Conservation (phyloP, 169 alveolate genomes). For the Ichthyophthirius multifiliis region DNA sequence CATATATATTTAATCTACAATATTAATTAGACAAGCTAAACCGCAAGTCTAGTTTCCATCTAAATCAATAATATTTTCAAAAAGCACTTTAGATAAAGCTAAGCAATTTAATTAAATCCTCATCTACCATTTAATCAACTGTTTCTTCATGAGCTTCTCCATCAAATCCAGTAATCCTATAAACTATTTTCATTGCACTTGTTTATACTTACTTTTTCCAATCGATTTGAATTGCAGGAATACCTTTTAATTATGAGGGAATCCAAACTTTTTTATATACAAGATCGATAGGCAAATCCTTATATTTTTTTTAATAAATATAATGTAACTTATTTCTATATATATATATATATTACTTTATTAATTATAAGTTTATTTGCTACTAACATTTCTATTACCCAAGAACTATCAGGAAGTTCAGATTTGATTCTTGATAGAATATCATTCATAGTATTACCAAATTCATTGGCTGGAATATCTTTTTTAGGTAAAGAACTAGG, state of each 20-base stretch:
- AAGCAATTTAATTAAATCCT: not conserved
- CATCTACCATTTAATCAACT: slow-evolving; percentile 45
- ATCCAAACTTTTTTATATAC: slow-evolving; percentile 38
- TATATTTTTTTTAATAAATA: not conserved
- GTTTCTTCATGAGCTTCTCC: slow-evolving; percentile 72
- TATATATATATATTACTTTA: not conserved
- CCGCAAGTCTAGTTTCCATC: not conserved
- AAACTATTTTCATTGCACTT: slow-evolving; percentile 47
- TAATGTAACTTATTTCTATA: not conserved
- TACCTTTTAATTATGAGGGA: not conserved
- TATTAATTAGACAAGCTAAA: not conserved
- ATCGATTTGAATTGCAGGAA: not conserved
- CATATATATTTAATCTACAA: not conserved
- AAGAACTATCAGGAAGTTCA: not conserved
- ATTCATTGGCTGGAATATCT: not conserved
- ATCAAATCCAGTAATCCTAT: slow-evolving; percentile 64
- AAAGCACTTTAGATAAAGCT: not conserved
- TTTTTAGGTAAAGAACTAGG: not conserved
- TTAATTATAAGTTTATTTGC: not conserved
- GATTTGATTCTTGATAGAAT: not conserved
- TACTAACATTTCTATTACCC: slow-evolving; percentile 3
- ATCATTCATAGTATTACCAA: not conserved
- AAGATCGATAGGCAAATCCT: slow-evolving; percentile 31
- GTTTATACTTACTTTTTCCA: not conserved
- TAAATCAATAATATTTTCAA: not conserved